Percentiles rank a stretch among this genome's conserved stretches.
Evolutionary conservation across 192 early-diverging fungal species (phyloP).

Genomic region (Umbelopsis isabellina): DNA sequence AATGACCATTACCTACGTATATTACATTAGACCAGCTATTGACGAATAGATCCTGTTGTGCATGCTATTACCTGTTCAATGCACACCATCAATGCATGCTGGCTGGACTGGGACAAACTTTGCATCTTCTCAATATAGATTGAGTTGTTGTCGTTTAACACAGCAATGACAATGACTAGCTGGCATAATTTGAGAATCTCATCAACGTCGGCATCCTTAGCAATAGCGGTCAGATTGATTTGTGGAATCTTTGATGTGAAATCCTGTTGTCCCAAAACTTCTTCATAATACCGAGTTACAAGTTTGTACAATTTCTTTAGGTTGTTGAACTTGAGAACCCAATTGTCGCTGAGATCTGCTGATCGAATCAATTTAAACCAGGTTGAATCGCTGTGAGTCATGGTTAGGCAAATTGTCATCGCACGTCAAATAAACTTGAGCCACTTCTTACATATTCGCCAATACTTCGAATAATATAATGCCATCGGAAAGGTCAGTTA

Average conservation of each 20-base stretch:
- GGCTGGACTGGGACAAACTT: constrained; percentile 68
- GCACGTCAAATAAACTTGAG: background rate
- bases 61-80: constrained; percentile 75
- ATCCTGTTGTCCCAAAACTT: constrained; percentile 73
- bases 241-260: constrained; percentile 62
- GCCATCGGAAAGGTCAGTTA: constrained; percentile 81
- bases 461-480: constrained; percentile 83
- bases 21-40: background rate
- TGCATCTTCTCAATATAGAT: constrained; percentile 89
- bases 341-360: constrained; percentile 80
- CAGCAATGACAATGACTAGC: constrained; percentile 86
- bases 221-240: constrained; percentile 81
- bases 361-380: constrained; percentile 87
- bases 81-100: constrained; percentile 89
- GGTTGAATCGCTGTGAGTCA: constrained; percentile 69
- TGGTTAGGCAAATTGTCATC: background rate
- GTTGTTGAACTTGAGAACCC: constrained; percentile 94
- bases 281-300: constrained; percentile 84
- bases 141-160: constrained; percentile 88
- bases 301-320: constrained; percentile 90
- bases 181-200: constrained; percentile 85
- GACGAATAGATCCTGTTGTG: background rate
- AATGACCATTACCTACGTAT: constrained; percentile 1
- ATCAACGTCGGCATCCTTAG: constrained; percentile 71
- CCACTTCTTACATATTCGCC: constrained; percentile 80